phyloP scores from a whole-genome alignment of 108 stramenopile species.

The Fragilaria radians region DNA sequence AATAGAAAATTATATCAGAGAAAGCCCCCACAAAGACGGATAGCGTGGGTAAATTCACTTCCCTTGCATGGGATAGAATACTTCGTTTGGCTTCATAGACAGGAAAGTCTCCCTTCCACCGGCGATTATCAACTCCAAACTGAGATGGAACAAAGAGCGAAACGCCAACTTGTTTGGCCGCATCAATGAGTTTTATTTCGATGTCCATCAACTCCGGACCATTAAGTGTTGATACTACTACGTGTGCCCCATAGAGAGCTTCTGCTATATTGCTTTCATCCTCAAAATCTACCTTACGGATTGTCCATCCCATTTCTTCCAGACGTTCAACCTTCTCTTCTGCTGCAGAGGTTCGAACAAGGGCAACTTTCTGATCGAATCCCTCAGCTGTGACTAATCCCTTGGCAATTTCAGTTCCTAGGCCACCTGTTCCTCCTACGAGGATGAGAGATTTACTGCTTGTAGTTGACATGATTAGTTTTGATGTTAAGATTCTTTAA shows the following conservation, averaged over 20 bases:
- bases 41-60: conserved; percentile 16
- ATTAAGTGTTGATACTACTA: conserved; percentile 17
- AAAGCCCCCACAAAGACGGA: conserved; percentile 15
- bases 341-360: conserved; percentile 6
- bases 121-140: conserved; percentile 20
- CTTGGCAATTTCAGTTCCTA: conserved; percentile 16
- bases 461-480: not conserved
- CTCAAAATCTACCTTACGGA: conserved; percentile 11
- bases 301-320: conserved; percentile 11
- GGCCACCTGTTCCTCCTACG: conserved; percentile 15
- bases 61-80: conserved; percentile 9
- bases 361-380: conserved; percentile 3
- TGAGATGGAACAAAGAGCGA: conserved; percentile 20
- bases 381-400: conserved; percentile 19
- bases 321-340: conserved; percentile 6
- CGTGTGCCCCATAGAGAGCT: conserved; percentile 5
- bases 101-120: conserved; percentile 14
- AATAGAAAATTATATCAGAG: conserved; percentile 15
- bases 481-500: not conserved
- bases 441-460: conserved; percentile 1
- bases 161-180: conserved; percentile 12
- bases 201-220: conserved; percentile 10
- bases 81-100: conserved; percentile 10
- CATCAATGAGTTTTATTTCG: conserved; percentile 10
- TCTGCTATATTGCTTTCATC: not conserved